Evolutionary conservation across 2,329 filamentous ascomycete species (phyloP).

Genomic region (Hypoxylon sp.): DNA sequence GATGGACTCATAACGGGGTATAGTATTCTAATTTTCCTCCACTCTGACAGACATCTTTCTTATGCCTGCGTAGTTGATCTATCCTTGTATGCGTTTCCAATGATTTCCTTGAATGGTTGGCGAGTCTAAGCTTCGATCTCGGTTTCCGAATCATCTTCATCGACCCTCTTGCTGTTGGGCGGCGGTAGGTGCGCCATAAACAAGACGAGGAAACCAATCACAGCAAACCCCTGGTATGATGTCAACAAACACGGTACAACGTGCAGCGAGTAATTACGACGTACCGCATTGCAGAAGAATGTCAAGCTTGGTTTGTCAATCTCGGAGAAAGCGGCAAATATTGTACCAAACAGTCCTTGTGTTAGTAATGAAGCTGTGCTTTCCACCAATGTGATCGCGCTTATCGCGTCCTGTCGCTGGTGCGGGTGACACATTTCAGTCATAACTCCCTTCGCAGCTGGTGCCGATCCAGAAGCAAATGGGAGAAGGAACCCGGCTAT

Average conservation of each 20-base stretch:
- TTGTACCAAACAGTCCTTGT: slow-evolving; percentile 73
- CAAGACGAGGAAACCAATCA: slow-evolving; percentile 62
- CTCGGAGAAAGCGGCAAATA: slow-evolving; percentile 73
- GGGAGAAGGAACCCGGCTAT: slow-evolving; percentile 72
- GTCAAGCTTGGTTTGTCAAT: slow-evolving; percentile 71
- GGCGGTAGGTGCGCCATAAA: slow-evolving; percentile 40
- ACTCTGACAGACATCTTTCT: slow-evolving; percentile 4
- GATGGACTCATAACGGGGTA: background rate
- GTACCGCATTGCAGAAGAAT: slow-evolving; percentile 75
- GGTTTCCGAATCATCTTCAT: slow-evolving; percentile 38
- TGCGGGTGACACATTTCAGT: slow-evolving; percentile 74
- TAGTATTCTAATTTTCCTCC: slow-evolving; percentile 7
- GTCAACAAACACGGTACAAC: slow-evolving; percentile 26
- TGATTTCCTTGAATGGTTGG: background rate
- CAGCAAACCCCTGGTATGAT: slow-evolving; percentile 61
- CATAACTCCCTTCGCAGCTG: slow-evolving; percentile 79
- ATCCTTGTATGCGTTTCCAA: background rate
- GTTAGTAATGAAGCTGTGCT: slow-evolving; percentile 75
- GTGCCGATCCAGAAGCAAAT: slow-evolving; percentile 75
- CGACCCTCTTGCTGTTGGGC: slow-evolving; percentile 30
- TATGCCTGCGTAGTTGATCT: background rate
- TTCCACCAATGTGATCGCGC: slow-evolving; percentile 77
- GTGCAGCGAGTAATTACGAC: slow-evolving; percentile 42
- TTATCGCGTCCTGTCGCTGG: slow-evolving; percentile 74
- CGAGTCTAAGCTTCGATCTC: slow-evolving; percentile 22